These are phyloP conservation scores for Solanum habrochaites DNA, from an alignment of 257 asterid genomes.

Conservation along the genomic window DNA sequence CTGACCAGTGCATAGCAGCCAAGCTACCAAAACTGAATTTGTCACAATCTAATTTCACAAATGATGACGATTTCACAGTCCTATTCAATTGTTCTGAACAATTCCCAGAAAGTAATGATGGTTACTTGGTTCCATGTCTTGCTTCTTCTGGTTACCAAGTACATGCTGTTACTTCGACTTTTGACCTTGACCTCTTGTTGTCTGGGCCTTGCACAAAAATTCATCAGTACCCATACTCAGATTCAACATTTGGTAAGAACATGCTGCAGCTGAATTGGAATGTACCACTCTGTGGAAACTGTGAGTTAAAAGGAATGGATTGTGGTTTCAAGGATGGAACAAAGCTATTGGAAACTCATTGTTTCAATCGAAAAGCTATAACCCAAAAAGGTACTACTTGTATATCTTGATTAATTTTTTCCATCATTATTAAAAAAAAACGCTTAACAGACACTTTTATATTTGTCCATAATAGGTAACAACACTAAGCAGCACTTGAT, in stretches of 20 bases:
- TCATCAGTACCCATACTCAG: not conserved
- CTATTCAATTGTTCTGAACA: not conserved
- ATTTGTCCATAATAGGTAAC: not conserved
- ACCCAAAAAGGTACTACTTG: not conserved
- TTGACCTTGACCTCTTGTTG: rapidly evolving
- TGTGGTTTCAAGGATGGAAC: not conserved
- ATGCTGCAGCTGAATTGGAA: not conserved
- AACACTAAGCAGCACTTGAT: not conserved
- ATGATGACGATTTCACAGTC: not conserved
- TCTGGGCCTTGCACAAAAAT: not conserved
- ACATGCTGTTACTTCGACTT: not conserved
- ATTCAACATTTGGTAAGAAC: not conserved
- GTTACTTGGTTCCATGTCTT: not conserved
- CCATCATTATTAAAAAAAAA: not conserved
- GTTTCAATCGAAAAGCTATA: not conserved
- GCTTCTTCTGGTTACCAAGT: not conserved
- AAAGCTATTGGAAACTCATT: not conserved
- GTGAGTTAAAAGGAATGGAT: not conserved
- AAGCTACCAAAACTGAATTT: not conserved
- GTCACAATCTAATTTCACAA: not conserved
- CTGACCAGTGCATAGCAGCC: not conserved
- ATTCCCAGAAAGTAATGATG: rapidly evolving
- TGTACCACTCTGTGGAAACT: not conserved
- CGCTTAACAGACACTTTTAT: not conserved
- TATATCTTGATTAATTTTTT: not conserved